These are phyloP conservation scores for Avena eriantha DNA, from an alignment of 176 grass and related monocot genomes.

Conservation along the genomic window DNA sequence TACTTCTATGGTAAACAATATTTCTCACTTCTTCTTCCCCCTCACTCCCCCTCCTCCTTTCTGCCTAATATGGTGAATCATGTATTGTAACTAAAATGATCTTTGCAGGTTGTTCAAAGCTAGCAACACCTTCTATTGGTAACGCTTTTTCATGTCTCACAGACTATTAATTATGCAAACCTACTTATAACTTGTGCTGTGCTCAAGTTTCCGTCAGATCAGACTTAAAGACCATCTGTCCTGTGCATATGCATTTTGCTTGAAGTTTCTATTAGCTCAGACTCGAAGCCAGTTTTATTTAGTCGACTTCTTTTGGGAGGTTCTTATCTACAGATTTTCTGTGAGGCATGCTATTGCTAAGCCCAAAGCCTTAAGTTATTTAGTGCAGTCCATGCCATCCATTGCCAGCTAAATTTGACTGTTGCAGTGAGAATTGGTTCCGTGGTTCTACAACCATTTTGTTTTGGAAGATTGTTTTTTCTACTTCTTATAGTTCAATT, in stretches of 20 bases:
- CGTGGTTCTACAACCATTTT: not conserved
- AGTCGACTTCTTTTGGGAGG: not conserved
- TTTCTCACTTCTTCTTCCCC: not conserved
- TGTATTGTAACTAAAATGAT: constrained; percentile 13
- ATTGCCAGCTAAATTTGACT: not conserved
- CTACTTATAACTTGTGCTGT: not conserved
- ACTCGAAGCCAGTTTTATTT: not conserved
- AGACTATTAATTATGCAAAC: not conserved
- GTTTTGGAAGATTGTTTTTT: not conserved
- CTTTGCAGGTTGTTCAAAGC: not conserved
- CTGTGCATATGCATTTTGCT: not conserved
- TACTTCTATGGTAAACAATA: constrained; percentile 41
- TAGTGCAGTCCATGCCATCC: not conserved
- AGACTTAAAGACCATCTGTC: not conserved
- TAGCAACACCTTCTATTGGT: not conserved
- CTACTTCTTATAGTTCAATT: not conserved
- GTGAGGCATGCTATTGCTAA: constrained; percentile 1
- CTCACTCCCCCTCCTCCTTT: not conserved
- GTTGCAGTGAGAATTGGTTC: not conserved
- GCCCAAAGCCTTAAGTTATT: not conserved
- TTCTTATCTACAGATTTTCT: not conserved
- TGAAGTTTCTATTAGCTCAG: not conserved
- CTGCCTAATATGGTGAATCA: not conserved
- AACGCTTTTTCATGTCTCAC: not conserved
- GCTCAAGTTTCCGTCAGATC: not conserved